Percentiles rank a stretch among this genome's conserved stretches.
These are phyloP conservation scores for Whalleya microplaca DNA, from an alignment of 2,329 filamentous ascomycete species.

Conservation along the genomic window DNA sequence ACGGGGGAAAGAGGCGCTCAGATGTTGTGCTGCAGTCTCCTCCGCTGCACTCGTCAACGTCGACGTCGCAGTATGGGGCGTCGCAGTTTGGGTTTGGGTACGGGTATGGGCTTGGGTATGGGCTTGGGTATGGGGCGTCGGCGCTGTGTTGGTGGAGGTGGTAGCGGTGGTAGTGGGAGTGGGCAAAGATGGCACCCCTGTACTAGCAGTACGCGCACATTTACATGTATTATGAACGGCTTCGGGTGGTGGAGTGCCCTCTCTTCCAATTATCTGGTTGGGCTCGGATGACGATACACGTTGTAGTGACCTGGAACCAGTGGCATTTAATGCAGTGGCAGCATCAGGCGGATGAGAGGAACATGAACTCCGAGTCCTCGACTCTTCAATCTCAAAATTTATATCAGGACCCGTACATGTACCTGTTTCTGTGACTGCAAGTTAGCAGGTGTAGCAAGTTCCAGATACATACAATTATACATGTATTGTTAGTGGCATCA, in stretches of 20 bases:
- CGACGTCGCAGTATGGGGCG: not conserved
- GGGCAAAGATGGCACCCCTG: not conserved
- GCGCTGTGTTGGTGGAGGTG: not conserved
- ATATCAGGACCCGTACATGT: not conserved
- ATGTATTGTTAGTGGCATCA: too few relatives aligned
- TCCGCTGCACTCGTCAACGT: not conserved
- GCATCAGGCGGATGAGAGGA: not conserved
- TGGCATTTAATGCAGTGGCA: not conserved
- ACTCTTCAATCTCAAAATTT: not conserved
- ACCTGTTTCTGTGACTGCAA: too few relatives aligned
- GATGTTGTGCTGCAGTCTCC: not conserved
- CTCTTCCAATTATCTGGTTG: slow-evolving; percentile 19
- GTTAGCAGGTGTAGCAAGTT: too few relatives aligned
- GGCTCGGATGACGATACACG: slow-evolving; percentile 20
- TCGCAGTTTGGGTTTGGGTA: not conserved
- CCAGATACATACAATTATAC: too few relatives aligned
- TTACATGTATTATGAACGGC: too few relatives aligned
- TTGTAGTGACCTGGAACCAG: not conserved
- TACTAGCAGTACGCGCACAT: too few relatives aligned
- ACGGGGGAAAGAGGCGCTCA: not conserved
- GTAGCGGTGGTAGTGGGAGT: not conserved
- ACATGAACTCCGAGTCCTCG: not conserved
- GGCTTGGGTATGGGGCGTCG: not conserved
- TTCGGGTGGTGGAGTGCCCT: slow-evolving; percentile 6
- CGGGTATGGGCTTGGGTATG: not conserved